phyloP scores from a whole-genome alignment of 805 yeast species.

The Blastobotrys chiropterorum region DNA sequence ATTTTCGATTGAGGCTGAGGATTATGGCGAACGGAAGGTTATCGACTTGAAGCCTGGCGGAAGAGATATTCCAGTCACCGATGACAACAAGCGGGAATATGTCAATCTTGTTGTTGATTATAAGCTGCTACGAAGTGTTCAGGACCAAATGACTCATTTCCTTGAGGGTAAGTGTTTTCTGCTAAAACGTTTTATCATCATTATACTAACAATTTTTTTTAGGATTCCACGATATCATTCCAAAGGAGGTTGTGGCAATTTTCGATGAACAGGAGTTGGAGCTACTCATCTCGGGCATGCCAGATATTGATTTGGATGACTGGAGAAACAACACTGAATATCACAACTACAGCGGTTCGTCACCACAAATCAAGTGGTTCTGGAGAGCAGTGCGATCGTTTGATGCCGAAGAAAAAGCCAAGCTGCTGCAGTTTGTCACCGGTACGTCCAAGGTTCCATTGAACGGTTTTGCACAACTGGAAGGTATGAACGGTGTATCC shows the following conservation, averaged over 20 bases:
- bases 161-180: constrained; percentile 30
- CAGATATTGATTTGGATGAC: constrained; percentile 92
- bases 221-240: constrained; percentile 89
- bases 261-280: constrained; percentile 96
- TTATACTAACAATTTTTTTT: constrained; percentile 21
- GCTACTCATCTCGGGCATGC: constrained; percentile 85
- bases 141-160: constrained; percentile 82
- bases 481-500: constrained; percentile 80
- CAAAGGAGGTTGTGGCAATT: constrained; percentile 72
- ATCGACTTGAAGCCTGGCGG: constrained; percentile 84
- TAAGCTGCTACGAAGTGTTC: constrained; percentile 72
- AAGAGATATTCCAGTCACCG: constrained; percentile 76
- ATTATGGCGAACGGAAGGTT: constrained; percentile 81
- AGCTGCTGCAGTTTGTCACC: constrained; percentile 88
- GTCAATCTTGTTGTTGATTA: constrained; percentile 83
- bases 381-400: constrained; percentile 97
- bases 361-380: constrained; percentile 90
- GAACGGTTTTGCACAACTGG: constrained; percentile 84
- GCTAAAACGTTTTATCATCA: neutral
- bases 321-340: constrained; percentile 84
- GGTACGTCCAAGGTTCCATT: constrained; percentile 96
- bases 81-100: constrained; percentile 84
- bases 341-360: constrained; percentile 72
- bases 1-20: constrained; percentile 88
- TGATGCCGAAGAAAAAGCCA: constrained; percentile 90